Conservation (phyloP, 768 basidiomycete genomes). For the Mycena pura region DNA sequence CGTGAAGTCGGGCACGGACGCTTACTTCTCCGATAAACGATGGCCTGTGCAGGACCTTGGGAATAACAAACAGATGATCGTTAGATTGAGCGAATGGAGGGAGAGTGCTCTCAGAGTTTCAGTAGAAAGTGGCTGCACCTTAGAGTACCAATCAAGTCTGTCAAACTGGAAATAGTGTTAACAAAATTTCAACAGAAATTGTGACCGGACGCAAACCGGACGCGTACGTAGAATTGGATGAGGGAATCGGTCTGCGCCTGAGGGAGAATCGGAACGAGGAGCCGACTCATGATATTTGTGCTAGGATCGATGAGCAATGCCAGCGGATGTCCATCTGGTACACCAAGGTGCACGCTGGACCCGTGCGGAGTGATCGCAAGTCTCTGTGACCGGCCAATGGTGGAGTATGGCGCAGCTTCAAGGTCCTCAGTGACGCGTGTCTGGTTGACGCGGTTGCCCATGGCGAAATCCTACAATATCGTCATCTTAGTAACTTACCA, state of each 20-base stretch:
- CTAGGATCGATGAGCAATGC: slow-evolving; percentile 29
- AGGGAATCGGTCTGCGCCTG: slow-evolving; percentile 21
- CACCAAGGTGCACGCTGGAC: neutral
- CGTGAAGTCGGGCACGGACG: neutral
- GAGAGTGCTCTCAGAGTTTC: no score
- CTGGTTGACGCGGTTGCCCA: slow-evolving; percentile 25
- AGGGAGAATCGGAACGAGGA: slow-evolving; percentile 26
- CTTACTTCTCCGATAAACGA: slow-evolving; percentile 30
- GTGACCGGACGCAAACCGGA: neutral
- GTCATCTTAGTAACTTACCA: neutral
- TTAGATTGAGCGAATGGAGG: no score
- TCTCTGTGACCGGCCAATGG: neutral
- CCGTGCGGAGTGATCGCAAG: slow-evolving; percentile 6
- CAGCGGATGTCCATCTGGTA: slow-evolving; percentile 31
- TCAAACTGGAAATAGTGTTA: slow-evolving; percentile 17
- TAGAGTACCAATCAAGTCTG: slow-evolving; percentile 29
- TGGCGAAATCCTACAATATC: slow-evolving; percentile 4
- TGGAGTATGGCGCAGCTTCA: neutral
- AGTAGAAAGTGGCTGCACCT: no score
- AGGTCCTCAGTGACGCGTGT: slow-evolving; percentile 27
- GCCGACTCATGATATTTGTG: slow-evolving; percentile 26
- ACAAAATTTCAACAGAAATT: neutral
- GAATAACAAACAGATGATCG: neutral
- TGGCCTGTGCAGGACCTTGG: slow-evolving; percentile 32
- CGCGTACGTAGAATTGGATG: slow-evolving; percentile 32